Conservation (phyloP, 768 basidiomycete genomes). For the Mycena chlorophos region DNA sequence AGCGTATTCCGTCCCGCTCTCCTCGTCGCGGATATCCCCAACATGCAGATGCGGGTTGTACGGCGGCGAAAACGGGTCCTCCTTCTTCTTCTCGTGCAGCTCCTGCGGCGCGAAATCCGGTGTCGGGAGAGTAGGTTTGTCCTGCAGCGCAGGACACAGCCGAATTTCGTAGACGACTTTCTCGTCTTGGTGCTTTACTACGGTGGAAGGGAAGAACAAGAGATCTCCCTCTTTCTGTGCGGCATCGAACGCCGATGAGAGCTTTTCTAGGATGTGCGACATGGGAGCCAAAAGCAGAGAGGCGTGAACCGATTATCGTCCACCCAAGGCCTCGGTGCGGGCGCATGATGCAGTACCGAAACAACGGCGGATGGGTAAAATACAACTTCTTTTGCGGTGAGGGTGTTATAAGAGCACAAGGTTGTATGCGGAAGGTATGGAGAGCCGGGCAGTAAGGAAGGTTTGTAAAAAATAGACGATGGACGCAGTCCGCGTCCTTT, state of each 20-base stretch:
- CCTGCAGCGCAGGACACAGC: slow-evolving; percentile 79
- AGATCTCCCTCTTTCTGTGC: slow-evolving; percentile 67
- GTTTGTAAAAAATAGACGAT: slow-evolving; percentile 28
- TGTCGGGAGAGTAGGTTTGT: slow-evolving; percentile 63
- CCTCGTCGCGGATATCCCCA: slow-evolving; percentile 70
- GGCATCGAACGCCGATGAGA: slow-evolving; percentile 56
- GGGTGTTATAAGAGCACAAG: neutral
- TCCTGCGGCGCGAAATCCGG: slow-evolving; percentile 39
- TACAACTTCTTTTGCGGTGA: neutral
- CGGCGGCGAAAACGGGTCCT: slow-evolving; percentile 84
- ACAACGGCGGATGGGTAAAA: neutral
- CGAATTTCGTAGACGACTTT: slow-evolving; percentile 84
- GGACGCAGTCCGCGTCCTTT: slow-evolving; percentile 33
- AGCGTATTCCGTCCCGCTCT: slow-evolving; percentile 57
- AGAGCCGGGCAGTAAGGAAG: slow-evolving; percentile 13
- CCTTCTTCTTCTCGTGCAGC: slow-evolving; percentile 35
- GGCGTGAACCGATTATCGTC: too few relatives aligned
- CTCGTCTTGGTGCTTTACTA: slow-evolving; percentile 58
- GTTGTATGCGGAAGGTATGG: neutral
- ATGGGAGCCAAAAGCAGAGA: slow-evolving; percentile 25
- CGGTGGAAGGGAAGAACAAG: slow-evolving; percentile 75
- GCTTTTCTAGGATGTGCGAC: slow-evolving; percentile 53
- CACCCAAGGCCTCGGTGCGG: too few relatives aligned
- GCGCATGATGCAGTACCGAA: too few relatives aligned
- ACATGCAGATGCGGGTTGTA: slow-evolving; percentile 76